These are phyloP conservation scores for Telfairia occidentalis DNA, from an alignment of 331 rosid genomes.

Conservation along the genomic window DNA sequence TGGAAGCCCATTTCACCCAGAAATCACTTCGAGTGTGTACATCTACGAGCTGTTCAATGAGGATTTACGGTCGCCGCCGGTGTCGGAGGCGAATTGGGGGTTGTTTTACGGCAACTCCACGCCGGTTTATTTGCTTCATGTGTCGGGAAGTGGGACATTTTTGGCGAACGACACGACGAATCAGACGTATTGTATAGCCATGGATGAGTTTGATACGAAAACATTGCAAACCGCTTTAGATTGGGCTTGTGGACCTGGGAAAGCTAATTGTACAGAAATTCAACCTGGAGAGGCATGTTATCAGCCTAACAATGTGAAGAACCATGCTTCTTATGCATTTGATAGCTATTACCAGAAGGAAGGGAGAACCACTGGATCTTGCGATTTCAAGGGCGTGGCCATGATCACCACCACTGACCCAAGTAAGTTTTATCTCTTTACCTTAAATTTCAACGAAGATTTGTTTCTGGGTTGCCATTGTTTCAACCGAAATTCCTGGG, in stretches of 20 bases:
- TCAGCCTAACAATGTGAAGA: constrained; percentile 67
- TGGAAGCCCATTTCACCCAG: constrained; percentile 79
- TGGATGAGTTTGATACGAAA: constrained; percentile 52
- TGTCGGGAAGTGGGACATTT: constrained; percentile 64
- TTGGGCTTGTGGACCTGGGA: constrained; percentile 83
- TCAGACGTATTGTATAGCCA: constrained; percentile 56
- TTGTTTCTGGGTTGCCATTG: not conserved
- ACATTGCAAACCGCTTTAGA: constrained; percentile 80
- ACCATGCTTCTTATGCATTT: constrained; percentile 80
- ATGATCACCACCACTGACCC: constrained; percentile 77
- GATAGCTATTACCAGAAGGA: constrained; percentile 75
- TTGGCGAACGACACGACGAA: constrained; percentile 67
- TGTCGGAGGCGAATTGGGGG: constrained; percentile 81
- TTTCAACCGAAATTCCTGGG: not conserved
- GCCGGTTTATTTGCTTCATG: constrained; percentile 59
- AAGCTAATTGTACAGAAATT: constrained; percentile 70
- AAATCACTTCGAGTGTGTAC: constrained; percentile 55
- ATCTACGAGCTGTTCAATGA: constrained; percentile 69
- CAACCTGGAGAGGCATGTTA: constrained; percentile 77
- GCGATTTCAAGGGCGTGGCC: constrained; percentile 81
- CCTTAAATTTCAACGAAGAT: not conserved
- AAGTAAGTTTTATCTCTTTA: constrained; percentile 32
- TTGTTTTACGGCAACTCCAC: constrained; percentile 56
- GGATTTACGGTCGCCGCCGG: constrained; percentile 71
- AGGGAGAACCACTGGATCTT: constrained; percentile 52